phyloP scores from a whole-genome alignment of 108 stramenopile species.

The Skeletonema menzelii region DNA sequence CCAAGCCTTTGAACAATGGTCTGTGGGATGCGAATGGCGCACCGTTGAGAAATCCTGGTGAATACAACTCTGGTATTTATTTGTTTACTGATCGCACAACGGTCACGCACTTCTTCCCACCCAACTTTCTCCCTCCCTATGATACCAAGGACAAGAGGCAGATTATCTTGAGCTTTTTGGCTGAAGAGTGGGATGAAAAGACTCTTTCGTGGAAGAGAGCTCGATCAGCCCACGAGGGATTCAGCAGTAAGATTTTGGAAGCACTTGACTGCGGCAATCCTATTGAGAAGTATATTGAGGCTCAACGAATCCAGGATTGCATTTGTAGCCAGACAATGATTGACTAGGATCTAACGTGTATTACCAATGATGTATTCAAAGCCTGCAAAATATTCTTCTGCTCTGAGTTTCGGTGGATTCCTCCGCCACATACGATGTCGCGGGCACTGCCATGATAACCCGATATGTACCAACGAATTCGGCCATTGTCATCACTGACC shows the following conservation, averaged over 20 bases:
- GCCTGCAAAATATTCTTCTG: too few relatives aligned
- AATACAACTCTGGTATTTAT: conserved; percentile 69
- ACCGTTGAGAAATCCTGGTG: conserved; percentile 26
- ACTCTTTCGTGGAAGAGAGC: conserved; percentile 71
- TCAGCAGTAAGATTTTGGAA: conserved; percentile 11
- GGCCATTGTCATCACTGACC: too few relatives aligned
- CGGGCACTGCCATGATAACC: too few relatives aligned
- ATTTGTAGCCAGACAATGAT: too few relatives aligned
- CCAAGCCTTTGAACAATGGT: conserved; percentile 64
- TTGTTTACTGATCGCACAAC: conserved; percentile 79
- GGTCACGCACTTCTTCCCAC: conserved; percentile 80
- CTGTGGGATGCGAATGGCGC: conserved; percentile 50
- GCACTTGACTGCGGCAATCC: conserved; percentile 35
- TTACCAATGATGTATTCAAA: too few relatives aligned
- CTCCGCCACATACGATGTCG: too few relatives aligned
- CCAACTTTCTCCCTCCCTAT: conserved; percentile 89
- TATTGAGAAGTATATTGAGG: conserved; percentile 38
- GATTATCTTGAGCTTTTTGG: conserved; percentile 74
- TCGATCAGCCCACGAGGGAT: conserved; percentile 8
- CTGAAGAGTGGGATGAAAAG: conserved; percentile 85
- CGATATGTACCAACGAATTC: too few relatives aligned
- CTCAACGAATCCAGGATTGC: too few relatives aligned
- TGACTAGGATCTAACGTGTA: too few relatives aligned
- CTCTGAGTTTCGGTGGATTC: too few relatives aligned
- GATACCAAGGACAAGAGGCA: conserved; percentile 75